phyloP scores from a whole-genome alignment of 768 basidiomycete genomes.

The Termitomyces sp. region DNA sequence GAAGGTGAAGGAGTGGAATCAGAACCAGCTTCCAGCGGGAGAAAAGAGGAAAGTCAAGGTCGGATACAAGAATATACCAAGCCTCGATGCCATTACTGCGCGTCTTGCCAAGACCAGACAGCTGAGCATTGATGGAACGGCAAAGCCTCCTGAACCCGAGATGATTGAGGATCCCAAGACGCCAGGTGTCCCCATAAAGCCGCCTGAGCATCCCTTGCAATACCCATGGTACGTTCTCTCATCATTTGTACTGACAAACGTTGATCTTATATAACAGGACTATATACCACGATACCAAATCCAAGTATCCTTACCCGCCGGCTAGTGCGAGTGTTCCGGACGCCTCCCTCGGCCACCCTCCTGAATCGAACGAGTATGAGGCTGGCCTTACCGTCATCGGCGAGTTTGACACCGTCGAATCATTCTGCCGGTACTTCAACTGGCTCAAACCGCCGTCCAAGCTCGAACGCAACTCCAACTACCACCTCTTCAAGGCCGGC shows the following conservation, averaged over 20 bases:
- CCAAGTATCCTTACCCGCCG: slow-evolving; percentile 58
- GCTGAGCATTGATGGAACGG: slow-evolving; percentile 58
- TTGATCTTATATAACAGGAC: slow-evolving; percentile 50
- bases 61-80: slow-evolving; percentile 90
- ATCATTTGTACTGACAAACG: not conserved
- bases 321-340: slow-evolving; percentile 27
- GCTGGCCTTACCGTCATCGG: slow-evolving; percentile 83
- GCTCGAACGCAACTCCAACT: slow-evolving; percentile 87
- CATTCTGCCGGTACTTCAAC: slow-evolving; percentile 89
- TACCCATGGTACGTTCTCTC: slow-evolving; percentile 63
- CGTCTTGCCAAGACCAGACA: slow-evolving; percentile 67
- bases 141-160: slow-evolving; percentile 71
- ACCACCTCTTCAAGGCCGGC: slow-evolving; percentile 91
- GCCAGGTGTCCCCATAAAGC: slow-evolving; percentile 63
- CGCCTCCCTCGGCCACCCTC: slow-evolving; percentile 33
- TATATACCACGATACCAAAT: slow-evolving; percentile 84
- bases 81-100: slow-evolving; percentile 80
- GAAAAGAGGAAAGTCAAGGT: slow-evolving; percentile 33
- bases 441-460: slow-evolving; percentile 91
- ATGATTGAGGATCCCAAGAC: slow-evolving; percentile 83
- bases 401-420: slow-evolving; percentile 86
- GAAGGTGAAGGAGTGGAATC: slow-evolving; percentile 58
- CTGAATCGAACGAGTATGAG: slow-evolving; percentile 75
- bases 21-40: slow-evolving; percentile 42
- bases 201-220: slow-evolving; percentile 82